These are phyloP conservation scores for Globisporangium irregulare DNA, from an alignment of 352 stramenopile species.

Conservation along the genomic window DNA sequence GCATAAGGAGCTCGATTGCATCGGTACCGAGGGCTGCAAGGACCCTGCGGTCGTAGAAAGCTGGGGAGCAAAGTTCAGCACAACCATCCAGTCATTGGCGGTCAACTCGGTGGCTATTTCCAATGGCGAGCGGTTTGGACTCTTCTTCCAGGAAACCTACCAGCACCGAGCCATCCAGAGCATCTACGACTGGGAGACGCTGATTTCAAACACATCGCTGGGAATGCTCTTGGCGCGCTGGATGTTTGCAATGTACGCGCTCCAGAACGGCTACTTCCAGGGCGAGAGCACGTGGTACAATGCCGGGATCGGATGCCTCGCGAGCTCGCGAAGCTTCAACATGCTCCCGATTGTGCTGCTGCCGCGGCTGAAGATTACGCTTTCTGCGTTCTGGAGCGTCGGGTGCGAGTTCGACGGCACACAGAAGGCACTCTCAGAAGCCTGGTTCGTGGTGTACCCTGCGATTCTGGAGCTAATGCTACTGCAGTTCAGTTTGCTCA, in stretches of 20 bases:
- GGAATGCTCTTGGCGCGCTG: slow-evolving; percentile 33
- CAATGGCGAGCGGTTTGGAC: slow-evolving; percentile 29
- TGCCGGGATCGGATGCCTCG: slow-evolving; percentile 36
- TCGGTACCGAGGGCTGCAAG: slow-evolving; percentile 10
- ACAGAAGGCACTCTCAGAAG: slow-evolving; percentile 10
- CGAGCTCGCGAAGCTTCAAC: slow-evolving; percentile 37
- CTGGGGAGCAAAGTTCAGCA: slow-evolving; percentile 33
- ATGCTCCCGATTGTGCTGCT: slow-evolving; percentile 45
- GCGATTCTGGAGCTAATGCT: slow-evolving; percentile 12
- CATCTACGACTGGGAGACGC: slow-evolving; percentile 42
- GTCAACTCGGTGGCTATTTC: slow-evolving; percentile 29
- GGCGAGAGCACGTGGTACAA: slow-evolving; percentile 28
- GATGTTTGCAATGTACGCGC: slow-evolving; percentile 35
- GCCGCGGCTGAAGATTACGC: slow-evolving; percentile 34
- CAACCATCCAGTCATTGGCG: background rate
- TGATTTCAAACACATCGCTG: slow-evolving; percentile 30
- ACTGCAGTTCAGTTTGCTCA: slow-evolving; percentile 11
- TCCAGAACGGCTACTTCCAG: slow-evolving; percentile 28
- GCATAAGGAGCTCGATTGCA: slow-evolving; percentile 31
- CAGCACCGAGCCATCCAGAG: slow-evolving; percentile 19
- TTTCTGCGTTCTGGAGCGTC: slow-evolving; percentile 40
- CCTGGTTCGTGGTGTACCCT: slow-evolving; percentile 16
- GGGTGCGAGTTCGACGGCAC: slow-evolving; percentile 43
- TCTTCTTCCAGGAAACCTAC: slow-evolving; percentile 32
- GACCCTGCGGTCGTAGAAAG: background rate